Evolutionary conservation across 139 green algal species (phyloP).

Genomic region (Picochlorum costavermella): DNA sequence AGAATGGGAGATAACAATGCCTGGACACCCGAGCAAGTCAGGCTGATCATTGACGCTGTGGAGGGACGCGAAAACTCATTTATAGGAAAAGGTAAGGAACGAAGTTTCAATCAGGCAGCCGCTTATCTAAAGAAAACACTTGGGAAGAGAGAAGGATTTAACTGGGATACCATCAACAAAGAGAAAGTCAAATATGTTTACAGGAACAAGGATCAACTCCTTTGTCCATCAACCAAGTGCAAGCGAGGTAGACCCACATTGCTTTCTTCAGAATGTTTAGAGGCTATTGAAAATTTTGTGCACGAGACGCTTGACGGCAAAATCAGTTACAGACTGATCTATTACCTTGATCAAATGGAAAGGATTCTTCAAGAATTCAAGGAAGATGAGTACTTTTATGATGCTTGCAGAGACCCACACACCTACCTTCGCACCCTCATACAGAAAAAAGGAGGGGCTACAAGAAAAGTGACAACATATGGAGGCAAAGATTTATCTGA

Average conservation of each 20-base stretch:
- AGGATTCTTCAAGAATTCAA: neutral
- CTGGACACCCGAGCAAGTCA: neutral
- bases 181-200: neutral
- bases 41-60: neutral
- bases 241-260: neutral
- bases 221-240: neutral
- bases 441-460: neutral
- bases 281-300: neutral
- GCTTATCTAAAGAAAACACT: no score
- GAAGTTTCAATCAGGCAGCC: neutral
- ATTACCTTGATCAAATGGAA: neutral
- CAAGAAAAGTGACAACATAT: neutral
- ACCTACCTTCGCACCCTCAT: neutral
- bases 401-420: neutral
- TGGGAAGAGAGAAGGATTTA: neutral
- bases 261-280: neutral
- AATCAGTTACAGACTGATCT: neutral
- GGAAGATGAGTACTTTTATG: neutral
- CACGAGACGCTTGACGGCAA: neutral
- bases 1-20: conserved; percentile 1
- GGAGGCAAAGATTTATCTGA: neutral
- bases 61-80: conserved; percentile 1
- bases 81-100: neutral
- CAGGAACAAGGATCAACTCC: neutral
- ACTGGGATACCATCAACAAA: neutral